These are phyloP conservation scores for Volutella citrinella DNA, from an alignment of 2,329 filamentous ascomycete species.

Conservation along the genomic window DNA sequence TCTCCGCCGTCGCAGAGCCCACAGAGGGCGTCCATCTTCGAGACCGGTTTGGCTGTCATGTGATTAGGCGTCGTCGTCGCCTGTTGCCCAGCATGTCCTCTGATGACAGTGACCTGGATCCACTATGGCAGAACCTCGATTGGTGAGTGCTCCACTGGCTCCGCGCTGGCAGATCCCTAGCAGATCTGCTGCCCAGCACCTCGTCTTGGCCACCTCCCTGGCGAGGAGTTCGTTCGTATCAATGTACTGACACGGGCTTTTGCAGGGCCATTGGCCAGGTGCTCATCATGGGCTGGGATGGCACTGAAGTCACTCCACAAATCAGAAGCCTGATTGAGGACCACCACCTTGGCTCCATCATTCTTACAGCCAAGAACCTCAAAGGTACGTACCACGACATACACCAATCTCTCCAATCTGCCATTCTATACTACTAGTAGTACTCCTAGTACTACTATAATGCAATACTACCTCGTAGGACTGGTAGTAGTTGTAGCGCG, in stretches of 20 bases:
- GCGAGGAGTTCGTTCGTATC: no score
- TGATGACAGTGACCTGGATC: constrained; percentile 43
- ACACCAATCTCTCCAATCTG: no score
- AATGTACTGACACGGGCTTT: no score
- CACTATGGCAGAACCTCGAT: constrained; percentile 73
- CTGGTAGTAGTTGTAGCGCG: no score
- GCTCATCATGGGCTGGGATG: constrained; percentile 84
- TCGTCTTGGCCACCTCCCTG: no score
- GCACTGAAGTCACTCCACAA: constrained; percentile 77
- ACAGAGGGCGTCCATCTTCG: no score
- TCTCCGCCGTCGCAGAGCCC: no score
- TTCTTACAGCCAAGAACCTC: constrained; percentile 79
- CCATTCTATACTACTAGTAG: not conserved
- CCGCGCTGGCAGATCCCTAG: not conserved
- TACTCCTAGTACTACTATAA: no score
- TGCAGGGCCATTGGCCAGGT: constrained; percentile 69
- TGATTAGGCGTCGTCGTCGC: constrained; percentile 22
- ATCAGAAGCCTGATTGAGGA: constrained; percentile 78
- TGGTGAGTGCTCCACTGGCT: constrained; percentile 52
- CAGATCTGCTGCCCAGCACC: constrained; percentile 5
- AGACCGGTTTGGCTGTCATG: no score
- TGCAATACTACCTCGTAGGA: no score
- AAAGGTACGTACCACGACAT: constrained; percentile 58
- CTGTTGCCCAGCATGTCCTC: constrained; percentile 34
- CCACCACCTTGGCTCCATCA: constrained; percentile 84